Conservation (phyloP, 257 asterid genomes). For the Solanum sitiens region DNA sequence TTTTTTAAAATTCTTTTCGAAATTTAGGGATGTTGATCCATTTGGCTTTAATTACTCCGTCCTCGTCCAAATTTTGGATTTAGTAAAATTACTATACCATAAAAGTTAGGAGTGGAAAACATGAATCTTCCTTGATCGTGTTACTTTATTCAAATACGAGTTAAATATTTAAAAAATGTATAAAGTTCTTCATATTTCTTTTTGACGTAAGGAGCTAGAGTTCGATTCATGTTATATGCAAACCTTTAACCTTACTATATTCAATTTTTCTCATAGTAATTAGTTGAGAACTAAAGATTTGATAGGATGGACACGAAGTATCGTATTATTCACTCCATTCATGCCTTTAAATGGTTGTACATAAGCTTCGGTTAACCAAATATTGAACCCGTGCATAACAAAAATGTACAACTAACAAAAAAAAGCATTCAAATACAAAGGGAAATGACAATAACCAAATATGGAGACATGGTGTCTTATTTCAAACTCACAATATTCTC, state of each 20-base stretch:
- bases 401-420: neutral
- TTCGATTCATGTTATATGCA: neutral
- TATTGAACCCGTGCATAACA: neutral
- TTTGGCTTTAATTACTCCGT: neutral
- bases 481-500: neutral
- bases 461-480: neutral
- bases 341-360: neutral
- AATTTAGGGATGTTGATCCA: neutral
- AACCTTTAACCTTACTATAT: neutral
- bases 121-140: neutral
- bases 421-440: neutral
- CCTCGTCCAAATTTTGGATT: neutral
- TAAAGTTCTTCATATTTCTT: too few species aligned
- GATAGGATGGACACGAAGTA: neutral
- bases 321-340: neutral
- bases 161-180: too few species aligned
- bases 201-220: neutral
- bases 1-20: neutral
- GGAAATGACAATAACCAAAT: neutral
- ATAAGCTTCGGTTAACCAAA: neutral
- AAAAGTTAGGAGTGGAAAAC: neutral
- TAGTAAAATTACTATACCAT: neutral
- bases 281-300: neutral
- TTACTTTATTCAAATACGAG: neutral
- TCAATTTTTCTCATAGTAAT: neutral